Conservation (phyloP, 2,329 filamentous ascomycete species). For the Aspergillus fumigatus region DNA sequence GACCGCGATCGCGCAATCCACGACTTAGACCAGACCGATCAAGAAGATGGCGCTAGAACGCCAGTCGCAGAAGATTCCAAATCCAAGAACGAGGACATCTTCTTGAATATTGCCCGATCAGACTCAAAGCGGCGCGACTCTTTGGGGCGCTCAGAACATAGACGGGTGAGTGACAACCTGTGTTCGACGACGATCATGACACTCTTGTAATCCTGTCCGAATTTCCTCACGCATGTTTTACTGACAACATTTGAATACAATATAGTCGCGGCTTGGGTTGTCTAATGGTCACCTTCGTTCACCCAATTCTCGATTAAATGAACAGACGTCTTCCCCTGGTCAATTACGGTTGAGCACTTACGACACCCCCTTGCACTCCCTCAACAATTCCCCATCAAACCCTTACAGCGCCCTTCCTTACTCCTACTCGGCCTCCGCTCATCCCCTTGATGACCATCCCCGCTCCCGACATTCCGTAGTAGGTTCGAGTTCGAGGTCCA, state of each 20-base stretch:
- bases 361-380: slow-evolving; percentile 32
- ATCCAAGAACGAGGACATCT: slow-evolving; percentile 42
- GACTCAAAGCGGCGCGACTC: slow-evolving; percentile 37
- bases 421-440: slow-evolving; percentile 31
- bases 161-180: slow-evolving; percentile 30
- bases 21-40: slow-evolving; percentile 20
- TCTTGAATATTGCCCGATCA: slow-evolving; percentile 44
- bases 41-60: slow-evolving; percentile 28
- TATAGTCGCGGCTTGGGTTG: slow-evolving; percentile 35
- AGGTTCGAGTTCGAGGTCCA: slow-evolving; percentile 32
- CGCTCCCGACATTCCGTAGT: slow-evolving; percentile 32
- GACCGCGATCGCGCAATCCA: slow-evolving; percentile 24
- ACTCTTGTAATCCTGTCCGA: background rate
- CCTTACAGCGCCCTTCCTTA: slow-evolving; percentile 23
- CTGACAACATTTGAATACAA: slow-evolving; percentile 2
- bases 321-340: slow-evolving; percentile 36
- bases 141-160: slow-evolving; percentile 33
- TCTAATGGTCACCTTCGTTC: slow-evolving; percentile 32
- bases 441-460: slow-evolving; percentile 36
- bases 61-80: slow-evolving; percentile 34
- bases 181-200: background rate
- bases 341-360: slow-evolving; percentile 28
- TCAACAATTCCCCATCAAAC: slow-evolving; percentile 28
- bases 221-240: background rate
- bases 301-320: slow-evolving; percentile 26